Evolutionary conservation across 768 basidiomycete genomes (phyloP).

Genomic region (Collybia sp.): DNA sequence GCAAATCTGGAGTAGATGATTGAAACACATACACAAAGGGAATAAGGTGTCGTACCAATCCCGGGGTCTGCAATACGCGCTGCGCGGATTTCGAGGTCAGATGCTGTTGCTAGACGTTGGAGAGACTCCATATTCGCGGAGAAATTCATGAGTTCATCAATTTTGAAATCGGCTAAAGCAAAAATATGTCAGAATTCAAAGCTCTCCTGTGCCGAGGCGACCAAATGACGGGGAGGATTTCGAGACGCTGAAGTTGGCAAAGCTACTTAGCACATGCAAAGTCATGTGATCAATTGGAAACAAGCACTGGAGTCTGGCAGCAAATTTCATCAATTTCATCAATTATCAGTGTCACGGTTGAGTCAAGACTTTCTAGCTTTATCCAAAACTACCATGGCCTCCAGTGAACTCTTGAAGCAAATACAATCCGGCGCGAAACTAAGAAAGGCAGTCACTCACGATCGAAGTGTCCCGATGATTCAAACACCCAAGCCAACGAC

Average conservation of each 20-base stretch:
- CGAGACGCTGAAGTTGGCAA: too few relatives aligned
- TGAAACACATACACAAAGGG: not conserved
- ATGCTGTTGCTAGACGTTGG: slow-evolving; percentile 29
- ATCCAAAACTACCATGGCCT: slow-evolving; percentile 51
- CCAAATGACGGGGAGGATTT: too few relatives aligned
- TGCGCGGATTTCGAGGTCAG: slow-evolving; percentile 68
- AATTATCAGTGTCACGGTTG: too few relatives aligned
- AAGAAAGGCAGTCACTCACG: slow-evolving; percentile 81
- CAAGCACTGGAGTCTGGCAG: too few relatives aligned
- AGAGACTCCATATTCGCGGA: slow-evolving; percentile 27
- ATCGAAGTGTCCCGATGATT: slow-evolving; percentile 66
- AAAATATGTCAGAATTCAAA: too few relatives aligned
- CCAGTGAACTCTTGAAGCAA: slow-evolving; percentile 69
- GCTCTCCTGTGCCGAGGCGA: too few relatives aligned
- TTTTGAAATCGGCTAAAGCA: too few relatives aligned
- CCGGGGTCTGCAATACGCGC: slow-evolving; percentile 73
- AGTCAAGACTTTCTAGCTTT: too few relatives aligned
- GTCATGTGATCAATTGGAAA: too few relatives aligned
- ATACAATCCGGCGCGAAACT: slow-evolving; percentile 81
- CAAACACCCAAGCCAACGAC: slow-evolving; percentile 38
- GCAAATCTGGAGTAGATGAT: slow-evolving; percentile 48
- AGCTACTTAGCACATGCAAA: too few relatives aligned
- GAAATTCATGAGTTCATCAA: slow-evolving; percentile 20
- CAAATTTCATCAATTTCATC: too few relatives aligned
- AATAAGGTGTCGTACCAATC: slow-evolving; percentile 40